Evolutionary conservation across 345 rosid genomes (phyloP), one percentile per base, ranked within the genome.

Genomic region (Eucalyptus regnans): DNA sequence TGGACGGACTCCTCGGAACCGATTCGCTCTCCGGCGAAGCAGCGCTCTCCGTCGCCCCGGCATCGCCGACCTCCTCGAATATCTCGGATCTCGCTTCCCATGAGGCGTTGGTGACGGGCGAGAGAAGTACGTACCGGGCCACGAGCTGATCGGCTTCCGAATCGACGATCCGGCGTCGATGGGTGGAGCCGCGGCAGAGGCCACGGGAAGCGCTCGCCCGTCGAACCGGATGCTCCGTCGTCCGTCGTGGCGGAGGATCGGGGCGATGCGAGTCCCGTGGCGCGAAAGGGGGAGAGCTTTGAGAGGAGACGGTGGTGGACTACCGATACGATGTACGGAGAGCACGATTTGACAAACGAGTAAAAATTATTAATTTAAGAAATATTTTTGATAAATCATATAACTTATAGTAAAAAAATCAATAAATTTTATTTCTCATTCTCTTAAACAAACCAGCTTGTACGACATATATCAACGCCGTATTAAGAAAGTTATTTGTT

Each of bases 121-220:
- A 6, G 99, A 96, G 87, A 95, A 98, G 91, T 96, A 97, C 97
- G 95, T 95, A 83, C 99, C 96, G 84, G 99, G 98, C 98, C 98
- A 97, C 56, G 94, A 89, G 91, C 98, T 95, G 76, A 97, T 90
- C 1, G 99, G 98, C 91, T 92, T 95, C 16, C 98, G 90, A 83
- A 96, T 93, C 2, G 97, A 96, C 88, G 97, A 95, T 25, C 98
- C 96, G 12, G 98, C 98, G 50, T 96, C 98, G 84, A 95, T 95
- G 66, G 97, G 93, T 17, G 33, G 89, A 6, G 48, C 50, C 20
- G 88, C 85, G 31, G 85, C 68, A 88, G 89, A 76, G 68, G 81
- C 88, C 43, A 60, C 86, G 6, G 91, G 88, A 18, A 87, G 60
- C 89, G 62, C 27, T n/a, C 48, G 90, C 54, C 33, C 17, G 64